Base-by-base conservation (phyloP, 495 filamentous ascomycete species). In the Neurospora intermedia region DNA sequence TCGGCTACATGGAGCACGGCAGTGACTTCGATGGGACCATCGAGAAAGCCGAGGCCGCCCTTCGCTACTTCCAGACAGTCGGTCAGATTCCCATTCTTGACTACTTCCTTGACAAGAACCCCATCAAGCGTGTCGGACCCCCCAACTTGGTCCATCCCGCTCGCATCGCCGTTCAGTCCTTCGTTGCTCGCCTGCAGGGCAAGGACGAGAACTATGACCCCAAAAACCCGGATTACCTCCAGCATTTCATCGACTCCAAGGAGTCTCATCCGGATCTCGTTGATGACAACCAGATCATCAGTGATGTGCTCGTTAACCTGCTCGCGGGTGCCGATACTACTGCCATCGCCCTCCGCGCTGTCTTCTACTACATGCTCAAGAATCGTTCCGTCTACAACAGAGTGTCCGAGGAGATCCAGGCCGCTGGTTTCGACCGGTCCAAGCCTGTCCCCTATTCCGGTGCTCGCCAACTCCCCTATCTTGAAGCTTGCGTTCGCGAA, bases 401-500 rank as follows among this genome's bases (percentile, higher is more conserved):
- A 39, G 77, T 85, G 0, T 54, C 74, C 13, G 69, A 31, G n/a
- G 77, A 81, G 72, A 38, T 80, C 5, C 71, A 73, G 13, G 70
- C 69, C 2, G 72, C 76, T 16, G 74, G 54, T 1, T 39, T 69
- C 0, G 40, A 40, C 13, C 54, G 27, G 11, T 69, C 73, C 39
- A 39, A 69, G 9, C 43, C 73, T 8, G 76, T 66, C 15, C 73
- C 78, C 5, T 78, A 77, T 54, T 73, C 45, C 38, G 73, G 59
- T 7, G 75, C 75, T 13, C 45, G 48, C 11, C 31, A 88, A 87
- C 4, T 80, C 10, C 75, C 76, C 9, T 80, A 88, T 76, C 83
- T 90, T n/a, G 84, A 86, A 35, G 87, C 86, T 38, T 81, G 84
- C 69, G 81, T 89, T 45, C 85, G 86, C 74, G 88, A 90, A 78